Conservation (phyloP, 1,139 yeast genomes). For the Yamadazyma atlantica region DNA sequence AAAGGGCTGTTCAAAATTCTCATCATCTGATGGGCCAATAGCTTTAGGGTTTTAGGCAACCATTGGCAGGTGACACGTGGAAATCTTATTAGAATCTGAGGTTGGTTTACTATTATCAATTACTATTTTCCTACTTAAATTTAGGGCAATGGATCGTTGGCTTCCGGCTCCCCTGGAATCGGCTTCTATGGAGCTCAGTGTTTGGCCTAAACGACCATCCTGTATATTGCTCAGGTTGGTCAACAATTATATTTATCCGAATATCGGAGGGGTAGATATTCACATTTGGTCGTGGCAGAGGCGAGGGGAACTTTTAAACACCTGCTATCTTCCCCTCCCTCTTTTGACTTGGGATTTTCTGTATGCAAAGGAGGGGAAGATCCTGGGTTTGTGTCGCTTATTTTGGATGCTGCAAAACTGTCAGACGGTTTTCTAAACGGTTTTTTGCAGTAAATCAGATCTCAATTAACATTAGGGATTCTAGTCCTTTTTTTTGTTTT, state of each 20-base stretch:
- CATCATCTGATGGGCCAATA: too few species aligned
- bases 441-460: slow-evolving; percentile 3
- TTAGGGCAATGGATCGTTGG: too few species aligned
- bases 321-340: slow-evolving; percentile 2
- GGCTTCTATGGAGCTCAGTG: too few species aligned
- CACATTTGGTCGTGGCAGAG: background rate
- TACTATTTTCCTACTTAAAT: too few species aligned
- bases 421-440: background rate
- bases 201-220: slow-evolving; percentile 3
- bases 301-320: background rate
- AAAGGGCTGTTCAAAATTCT: too few species aligned
- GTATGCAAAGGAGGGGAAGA: slow-evolving; percentile 2
- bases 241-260: slow-evolving; percentile 9
- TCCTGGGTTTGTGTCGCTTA: background rate
- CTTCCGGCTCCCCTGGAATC: too few species aligned
- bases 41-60: too few species aligned
- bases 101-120: too few species aligned
- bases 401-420: slow-evolving; percentile 1
- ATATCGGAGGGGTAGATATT: slow-evolving; percentile 14
- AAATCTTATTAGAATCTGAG: too few species aligned
- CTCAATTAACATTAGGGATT: background rate
- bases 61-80: too few species aligned
- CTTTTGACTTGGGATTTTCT: background rate
- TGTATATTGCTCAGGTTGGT: slow-evolving; percentile 8
- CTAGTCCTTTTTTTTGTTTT: background rate